Evolutionary conservation across 75 land plant species (phyloP).

Genomic region (Selaginella moellendorffii): DNA sequence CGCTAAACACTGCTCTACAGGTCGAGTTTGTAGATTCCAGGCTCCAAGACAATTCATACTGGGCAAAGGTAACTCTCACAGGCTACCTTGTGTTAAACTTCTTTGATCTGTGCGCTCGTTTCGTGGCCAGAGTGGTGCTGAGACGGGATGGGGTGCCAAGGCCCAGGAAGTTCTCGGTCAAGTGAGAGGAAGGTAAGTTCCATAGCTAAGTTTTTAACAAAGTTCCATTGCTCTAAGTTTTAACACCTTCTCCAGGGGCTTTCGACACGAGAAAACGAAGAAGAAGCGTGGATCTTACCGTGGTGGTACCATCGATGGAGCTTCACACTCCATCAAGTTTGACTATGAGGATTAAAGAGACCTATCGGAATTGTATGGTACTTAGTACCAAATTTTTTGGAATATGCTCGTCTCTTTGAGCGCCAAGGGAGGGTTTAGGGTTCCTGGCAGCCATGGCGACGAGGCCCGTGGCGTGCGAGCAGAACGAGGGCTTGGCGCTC

Average conservation of each 20-base stretch:
- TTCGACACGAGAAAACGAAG: slow-evolving; percentile 89
- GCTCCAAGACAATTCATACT: slow-evolving; percentile 71
- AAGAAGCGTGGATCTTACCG: slow-evolving; percentile 86
- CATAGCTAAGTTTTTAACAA: background rate
- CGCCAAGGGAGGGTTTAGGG: too few species aligned
- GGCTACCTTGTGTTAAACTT: too few species aligned
- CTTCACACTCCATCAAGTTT: slow-evolving; percentile 72
- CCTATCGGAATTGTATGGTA: too few species aligned
- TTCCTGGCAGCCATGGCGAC: background rate
- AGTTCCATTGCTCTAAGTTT: background rate
- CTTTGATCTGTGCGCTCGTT: background rate
- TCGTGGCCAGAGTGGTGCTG: slow-evolving; percentile 57
- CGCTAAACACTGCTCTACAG: too few species aligned
- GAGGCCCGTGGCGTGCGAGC: slow-evolving; percentile 33
- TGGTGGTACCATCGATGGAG: slow-evolving; percentile 62
- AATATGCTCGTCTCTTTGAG: too few species aligned
- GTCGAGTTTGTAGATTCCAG: slow-evolving; percentile 49
- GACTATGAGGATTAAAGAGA: slow-evolving; percentile 46
- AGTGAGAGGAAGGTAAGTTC: slow-evolving; percentile 67
- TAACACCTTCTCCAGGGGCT: slow-evolving; percentile 51
- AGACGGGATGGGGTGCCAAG: slow-evolving; percentile 76
- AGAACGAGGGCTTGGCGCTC: slow-evolving; percentile 43
- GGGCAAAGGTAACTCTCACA: slow-evolving; percentile 64
- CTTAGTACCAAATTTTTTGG: too few species aligned
- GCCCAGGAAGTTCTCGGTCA: slow-evolving; percentile 82